Percentiles rank a stretch among this genome's conserved stretches.
These are phyloP conservation scores for Lentinula raphanica DNA, from an alignment of 768 basidiomycete genomes.

Conservation along the genomic window DNA sequence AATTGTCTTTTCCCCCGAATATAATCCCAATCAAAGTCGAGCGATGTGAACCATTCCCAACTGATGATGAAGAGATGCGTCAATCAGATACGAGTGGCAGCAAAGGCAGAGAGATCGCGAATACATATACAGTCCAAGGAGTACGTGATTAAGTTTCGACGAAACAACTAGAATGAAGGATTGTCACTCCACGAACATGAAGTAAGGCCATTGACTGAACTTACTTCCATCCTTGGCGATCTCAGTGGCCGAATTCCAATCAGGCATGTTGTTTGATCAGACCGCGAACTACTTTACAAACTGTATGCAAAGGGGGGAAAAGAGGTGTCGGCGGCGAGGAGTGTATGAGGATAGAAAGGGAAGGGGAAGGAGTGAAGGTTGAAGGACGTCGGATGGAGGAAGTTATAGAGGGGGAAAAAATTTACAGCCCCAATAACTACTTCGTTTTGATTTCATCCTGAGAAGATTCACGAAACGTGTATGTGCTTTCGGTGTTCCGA, in stretches of 20 bases:
- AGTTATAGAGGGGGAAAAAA: neutral
- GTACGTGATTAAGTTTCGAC: constrained; percentile 52
- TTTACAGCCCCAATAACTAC: neutral
- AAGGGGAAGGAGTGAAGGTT: neutral
- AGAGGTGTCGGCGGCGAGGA: constrained; percentile 5
- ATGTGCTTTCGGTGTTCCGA: neutral
- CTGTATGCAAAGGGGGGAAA: neutral
- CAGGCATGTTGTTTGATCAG: neutral
- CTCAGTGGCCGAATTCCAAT: neutral
- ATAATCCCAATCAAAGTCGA: constrained; percentile 62
- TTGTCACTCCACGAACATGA: neutral
- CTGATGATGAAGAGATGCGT: constrained; percentile 26
- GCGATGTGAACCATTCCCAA: constrained; percentile 64
- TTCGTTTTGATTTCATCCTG: constrained; percentile 1
- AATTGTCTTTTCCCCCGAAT: constrained; percentile 52
- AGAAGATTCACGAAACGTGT: constrained; percentile 4
- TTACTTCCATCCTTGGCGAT: constrained; percentile 6
- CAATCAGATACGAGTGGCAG: neutral
- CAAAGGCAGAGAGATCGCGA: constrained; percentile 15
- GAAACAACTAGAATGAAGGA: constrained; percentile 25
- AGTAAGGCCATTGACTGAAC: neutral
- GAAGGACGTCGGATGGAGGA: neutral
- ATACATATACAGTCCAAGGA: constrained; percentile 59
- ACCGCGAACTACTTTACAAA: neutral
- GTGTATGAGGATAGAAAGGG: neutral